Conservation (phyloP, 1,139 yeast species). For the Protomyces macrosporus region DNA sequence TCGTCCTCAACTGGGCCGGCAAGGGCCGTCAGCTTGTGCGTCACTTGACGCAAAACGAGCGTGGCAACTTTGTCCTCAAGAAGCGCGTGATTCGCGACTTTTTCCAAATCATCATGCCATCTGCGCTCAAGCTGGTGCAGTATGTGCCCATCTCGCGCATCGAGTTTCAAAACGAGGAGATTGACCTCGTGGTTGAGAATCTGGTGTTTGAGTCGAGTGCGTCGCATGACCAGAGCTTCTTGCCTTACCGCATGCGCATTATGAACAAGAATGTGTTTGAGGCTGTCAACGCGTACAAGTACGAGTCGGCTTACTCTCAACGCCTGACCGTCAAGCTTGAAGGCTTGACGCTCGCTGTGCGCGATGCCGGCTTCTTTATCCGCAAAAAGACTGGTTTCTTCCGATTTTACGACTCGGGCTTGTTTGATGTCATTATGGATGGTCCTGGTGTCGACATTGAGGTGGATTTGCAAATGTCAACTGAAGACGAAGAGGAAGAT, state of each 20-base stretch:
- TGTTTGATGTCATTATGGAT: conserved; percentile 24
- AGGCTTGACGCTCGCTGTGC: conserved; percentile 14
- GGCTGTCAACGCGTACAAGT: conserved; percentile 24
- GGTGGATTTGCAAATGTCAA: conserved; percentile 16
- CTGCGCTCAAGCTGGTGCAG: conserved; percentile 14
- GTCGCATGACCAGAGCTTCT: conserved; percentile 21
- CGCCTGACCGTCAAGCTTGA: conserved; percentile 10
- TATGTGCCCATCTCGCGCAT: conserved; percentile 24
- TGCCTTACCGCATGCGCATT: conserved; percentile 22
- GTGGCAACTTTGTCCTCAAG: conserved; percentile 24
- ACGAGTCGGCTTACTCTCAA: conserved; percentile 16
- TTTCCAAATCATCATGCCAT: conserved; percentile 23
- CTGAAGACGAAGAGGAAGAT: conserved; percentile 22
- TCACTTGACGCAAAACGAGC: conserved; percentile 15
- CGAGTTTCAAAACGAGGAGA: conserved; percentile 23
- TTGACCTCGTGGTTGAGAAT: conserved; percentile 23
- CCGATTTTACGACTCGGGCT: conserved; percentile 24
- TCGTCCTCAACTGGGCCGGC: neutral
- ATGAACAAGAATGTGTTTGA: conserved; percentile 20
- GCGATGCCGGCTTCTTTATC: conserved; percentile 25
- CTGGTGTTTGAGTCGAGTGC: conserved; percentile 22
- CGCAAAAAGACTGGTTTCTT: conserved; percentile 25
- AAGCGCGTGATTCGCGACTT: conserved; percentile 24
- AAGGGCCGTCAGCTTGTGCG: conserved; percentile 7
- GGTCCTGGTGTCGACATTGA: conserved; percentile 25